phyloP scores from a whole-genome alignment of 306 rosid genomes.

The Spatholobus suberectus region DNA sequence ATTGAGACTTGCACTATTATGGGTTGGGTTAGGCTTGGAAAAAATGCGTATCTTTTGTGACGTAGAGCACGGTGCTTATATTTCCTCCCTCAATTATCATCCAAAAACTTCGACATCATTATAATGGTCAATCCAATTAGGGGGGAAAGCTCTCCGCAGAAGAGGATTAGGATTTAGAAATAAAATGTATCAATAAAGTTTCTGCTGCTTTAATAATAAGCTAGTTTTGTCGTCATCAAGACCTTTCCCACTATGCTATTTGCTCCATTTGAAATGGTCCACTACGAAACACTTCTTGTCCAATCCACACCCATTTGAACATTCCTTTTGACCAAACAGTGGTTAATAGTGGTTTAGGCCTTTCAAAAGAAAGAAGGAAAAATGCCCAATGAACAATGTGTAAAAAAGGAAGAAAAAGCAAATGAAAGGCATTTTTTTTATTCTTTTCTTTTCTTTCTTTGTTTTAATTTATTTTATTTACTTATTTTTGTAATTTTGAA shows the following conservation, averaged over 20 bases:
- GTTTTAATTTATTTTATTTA: background rate
- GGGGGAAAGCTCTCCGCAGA: background rate
- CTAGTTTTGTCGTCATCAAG: slow-evolving; percentile 31
- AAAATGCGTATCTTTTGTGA: slow-evolving; percentile 42
- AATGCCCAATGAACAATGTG: slow-evolving; percentile 27
- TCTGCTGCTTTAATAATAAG: slow-evolving; percentile 28
- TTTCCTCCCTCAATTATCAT: slow-evolving; percentile 26
- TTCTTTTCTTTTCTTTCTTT: background rate
- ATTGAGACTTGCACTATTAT: slow-evolving; percentile 46
- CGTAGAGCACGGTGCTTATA: slow-evolving; percentile 27
- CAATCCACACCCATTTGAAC: slow-evolving; percentile 54
- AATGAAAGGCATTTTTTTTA: slow-evolving; percentile 6
- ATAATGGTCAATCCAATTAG: slow-evolving; percentile 42
- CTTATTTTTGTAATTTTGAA: slow-evolving; percentile 4
- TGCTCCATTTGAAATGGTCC: slow-evolving; percentile 44
- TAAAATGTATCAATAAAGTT: background rate
- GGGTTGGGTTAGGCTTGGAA: background rate
- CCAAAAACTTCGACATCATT: slow-evolving; percentile 27
- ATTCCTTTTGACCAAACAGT: slow-evolving; percentile 60
- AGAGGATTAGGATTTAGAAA: background rate
- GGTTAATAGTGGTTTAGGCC: slow-evolving; percentile 31
- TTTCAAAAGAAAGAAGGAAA: slow-evolving; percentile 30
- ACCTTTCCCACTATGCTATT: slow-evolving; percentile 8
- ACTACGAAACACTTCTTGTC: slow-evolving; percentile 26
- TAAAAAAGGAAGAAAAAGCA: slow-evolving; percentile 15